Evolutionary conservation across 2,329 filamentous ascomycete genomes (phyloP).

Genomic region (Raffaelea albimanens): DNA sequence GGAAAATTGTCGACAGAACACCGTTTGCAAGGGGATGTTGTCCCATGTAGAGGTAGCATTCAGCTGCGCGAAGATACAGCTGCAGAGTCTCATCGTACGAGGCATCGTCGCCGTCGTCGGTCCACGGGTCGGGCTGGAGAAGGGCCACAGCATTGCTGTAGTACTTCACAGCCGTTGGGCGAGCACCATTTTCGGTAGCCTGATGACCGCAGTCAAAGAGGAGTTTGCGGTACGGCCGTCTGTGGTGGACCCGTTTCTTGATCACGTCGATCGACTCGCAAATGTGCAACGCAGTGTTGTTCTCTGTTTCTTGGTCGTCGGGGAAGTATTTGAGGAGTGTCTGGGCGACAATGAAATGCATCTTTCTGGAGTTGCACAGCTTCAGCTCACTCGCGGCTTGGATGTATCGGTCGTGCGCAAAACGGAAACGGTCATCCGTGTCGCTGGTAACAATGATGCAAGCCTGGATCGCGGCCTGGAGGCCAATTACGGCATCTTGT

Average conservation of each 20-base stretch:
- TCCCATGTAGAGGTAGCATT: slow-evolving; percentile 73
- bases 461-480: slow-evolving; percentile 72
- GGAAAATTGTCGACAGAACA: slow-evolving; percentile 62
- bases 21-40: slow-evolving; percentile 58
- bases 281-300: slow-evolving; percentile 72
- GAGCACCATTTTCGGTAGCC: slow-evolving; percentile 73
- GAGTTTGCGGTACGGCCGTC: slow-evolving; percentile 62
- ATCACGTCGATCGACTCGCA: slow-evolving; percentile 70
- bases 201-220: slow-evolving; percentile 70
- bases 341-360: slow-evolving; percentile 86
- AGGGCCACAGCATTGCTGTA: slow-evolving; percentile 68
- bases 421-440: slow-evolving; percentile 77
- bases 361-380: slow-evolving; percentile 61
- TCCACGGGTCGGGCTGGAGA: slow-evolving; percentile 75
- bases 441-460: slow-evolving; percentile 77
- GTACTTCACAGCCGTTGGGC: slow-evolving; percentile 73
- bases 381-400: slow-evolving; percentile 62
- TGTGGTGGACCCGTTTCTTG: slow-evolving; percentile 49
- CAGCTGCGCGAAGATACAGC: slow-evolving; percentile 68
- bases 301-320: slow-evolving; percentile 52
- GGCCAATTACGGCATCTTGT: slow-evolving; percentile 61
- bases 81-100: slow-evolving; percentile 80
- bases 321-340: slow-evolving; percentile 65
- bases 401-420: slow-evolving; percentile 80
- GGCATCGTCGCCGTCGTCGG: slow-evolving; percentile 57